These are phyloP conservation scores for Themeda triandra DNA, from an alignment of 176 grass and related monocot species.

Conservation along the genomic window DNA sequence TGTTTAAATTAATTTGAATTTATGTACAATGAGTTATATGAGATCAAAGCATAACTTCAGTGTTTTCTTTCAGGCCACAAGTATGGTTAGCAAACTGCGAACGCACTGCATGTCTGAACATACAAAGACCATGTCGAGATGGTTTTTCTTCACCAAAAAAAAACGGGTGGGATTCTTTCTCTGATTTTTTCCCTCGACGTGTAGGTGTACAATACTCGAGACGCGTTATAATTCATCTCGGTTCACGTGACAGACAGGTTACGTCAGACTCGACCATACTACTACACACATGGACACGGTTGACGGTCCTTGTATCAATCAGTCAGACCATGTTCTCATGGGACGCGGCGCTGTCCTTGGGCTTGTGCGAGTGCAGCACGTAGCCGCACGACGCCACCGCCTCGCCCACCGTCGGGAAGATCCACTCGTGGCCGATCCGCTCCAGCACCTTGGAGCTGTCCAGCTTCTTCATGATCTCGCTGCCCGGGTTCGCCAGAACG, in stretches of 20 bases:
- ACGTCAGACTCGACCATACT: not conserved
- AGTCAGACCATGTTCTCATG: too few relatives aligned
- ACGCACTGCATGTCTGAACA: not conserved
- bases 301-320: too few relatives aligned
- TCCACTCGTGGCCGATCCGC: too few relatives aligned
- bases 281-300: too few relatives aligned
- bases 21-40: not conserved
- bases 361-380: too few relatives aligned
- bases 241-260: not conserved
- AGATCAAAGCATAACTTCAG: not conserved
- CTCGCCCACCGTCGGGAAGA: too few relatives aligned
- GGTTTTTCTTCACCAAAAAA: not conserved
- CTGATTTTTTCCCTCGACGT: not conserved
- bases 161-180: slow-evolving; percentile 5
- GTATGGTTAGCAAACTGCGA: not conserved
- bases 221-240: slow-evolving; percentile 29
- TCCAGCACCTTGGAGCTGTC: too few relatives aligned
- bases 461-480: too few relatives aligned
- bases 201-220: slow-evolving; percentile 31
- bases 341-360: too few relatives aligned
- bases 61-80: not conserved
- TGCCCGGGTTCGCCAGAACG: too few relatives aligned
- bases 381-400: too few relatives aligned
- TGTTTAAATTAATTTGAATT: not conserved
- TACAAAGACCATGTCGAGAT: not conserved